Conservation (phyloP, 140 eudicot genomes). For the Bidens hawaiensis region DNA sequence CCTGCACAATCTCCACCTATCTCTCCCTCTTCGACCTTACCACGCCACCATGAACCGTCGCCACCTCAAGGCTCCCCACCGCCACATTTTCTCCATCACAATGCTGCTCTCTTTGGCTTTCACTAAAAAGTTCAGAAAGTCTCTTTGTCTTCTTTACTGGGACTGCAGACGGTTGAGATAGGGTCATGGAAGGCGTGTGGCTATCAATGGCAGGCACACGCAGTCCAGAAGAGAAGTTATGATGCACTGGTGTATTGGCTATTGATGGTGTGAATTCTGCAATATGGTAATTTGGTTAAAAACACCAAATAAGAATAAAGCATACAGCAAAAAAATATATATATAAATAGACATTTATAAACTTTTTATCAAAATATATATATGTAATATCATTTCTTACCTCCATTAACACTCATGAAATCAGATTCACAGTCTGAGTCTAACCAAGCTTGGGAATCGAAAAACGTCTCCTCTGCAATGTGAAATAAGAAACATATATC, state of each 20-base stretch:
- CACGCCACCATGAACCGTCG: conserved; percentile 16
- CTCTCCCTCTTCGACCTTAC: conserved; percentile 29
- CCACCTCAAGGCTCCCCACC: conserved; percentile 13
- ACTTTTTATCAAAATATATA: neutral
- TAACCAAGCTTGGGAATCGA: no score
- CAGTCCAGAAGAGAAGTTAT: conserved; percentile 25
- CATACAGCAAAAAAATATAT: neutral
- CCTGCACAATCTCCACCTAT: conserved; percentile 32
- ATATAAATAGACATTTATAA: neutral
- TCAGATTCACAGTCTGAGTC: no score
- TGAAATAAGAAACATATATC: conserved; percentile 3
- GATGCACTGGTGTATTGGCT: conserved; percentile 75
- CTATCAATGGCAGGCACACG: neutral
- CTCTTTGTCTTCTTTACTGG: conserved; percentile 40
- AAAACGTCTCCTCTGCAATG: neutral
- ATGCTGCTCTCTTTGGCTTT: conserved; percentile 33
- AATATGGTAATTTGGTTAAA: neutral
- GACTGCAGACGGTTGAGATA: conserved; percentile 28
- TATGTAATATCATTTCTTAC: no score
- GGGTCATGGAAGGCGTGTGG: conserved; percentile 1
- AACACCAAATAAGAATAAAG: neutral
- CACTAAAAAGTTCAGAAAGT: conserved; percentile 64
- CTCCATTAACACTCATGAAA: no score
- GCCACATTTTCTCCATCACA: conserved; percentile 21
- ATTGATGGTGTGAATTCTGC: conserved; percentile 85